Evolutionary conservation across 2,329 filamentous ascomycete genomes (phyloP), one percentile per base, ranked within the genome.

Genomic region (Claviceps africana): DNA sequence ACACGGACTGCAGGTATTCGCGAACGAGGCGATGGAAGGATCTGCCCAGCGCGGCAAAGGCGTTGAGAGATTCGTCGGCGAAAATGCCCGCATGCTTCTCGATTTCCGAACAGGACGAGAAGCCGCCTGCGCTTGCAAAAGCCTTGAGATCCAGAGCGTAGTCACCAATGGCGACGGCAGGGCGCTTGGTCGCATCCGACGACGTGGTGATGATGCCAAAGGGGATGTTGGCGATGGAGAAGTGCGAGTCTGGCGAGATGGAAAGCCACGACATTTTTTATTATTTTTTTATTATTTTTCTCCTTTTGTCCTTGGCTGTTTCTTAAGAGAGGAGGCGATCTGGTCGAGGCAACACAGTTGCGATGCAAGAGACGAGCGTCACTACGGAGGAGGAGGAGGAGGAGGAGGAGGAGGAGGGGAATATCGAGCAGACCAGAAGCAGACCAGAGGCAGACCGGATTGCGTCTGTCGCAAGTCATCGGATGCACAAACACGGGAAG

Each of bases 171-270:
- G 85, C 85, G 54, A 86, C 70, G 15, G 85, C 86, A 10, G 81
- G 76, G 30, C 82, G 81, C 1, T 75, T 83, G 28, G 72, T 72
- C 11, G 72, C 60, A 54, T 78, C 73, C 6, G 72, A 65, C 2
- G 73, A 57, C 1, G 83, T 84, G 31, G 81, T 84, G 62, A 93
- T 86, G 70, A 93, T 82, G 61, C 87, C 87, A 62, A 91, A 91
- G 1, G 87, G 87, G 51, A 93, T 83, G 64, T 93, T 93, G 61
- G 83, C 80, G 50, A 91, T 70, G 9, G 86, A 88, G 68, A 90
- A 90, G 60, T 61, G 59, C 15, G 58, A 60, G 22, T 56, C 54
- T 10, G 57, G 52, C 19, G 59, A 47, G 52, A 64, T 58, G 44
- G 56, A 33, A 33, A 64, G 56, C 62, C 62, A 64, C 40, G 61